Base-by-base conservation (phyloP, 768 basidiomycete genomes). In the Boletus barrowsii region DNA sequence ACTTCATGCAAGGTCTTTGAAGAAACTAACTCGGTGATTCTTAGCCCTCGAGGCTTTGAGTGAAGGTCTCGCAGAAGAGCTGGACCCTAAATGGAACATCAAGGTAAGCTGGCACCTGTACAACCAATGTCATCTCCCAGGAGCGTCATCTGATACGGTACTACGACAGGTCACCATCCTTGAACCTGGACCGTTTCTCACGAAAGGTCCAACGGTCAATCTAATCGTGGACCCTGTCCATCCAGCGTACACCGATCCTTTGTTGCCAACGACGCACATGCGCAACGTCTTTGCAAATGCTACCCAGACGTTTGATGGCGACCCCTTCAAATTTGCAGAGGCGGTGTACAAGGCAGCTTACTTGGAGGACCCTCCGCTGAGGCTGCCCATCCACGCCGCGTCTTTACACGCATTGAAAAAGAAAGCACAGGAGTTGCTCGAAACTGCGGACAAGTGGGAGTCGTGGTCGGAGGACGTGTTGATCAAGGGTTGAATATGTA, bases 21-120 rank as follows among this genome's bases (percentile, higher is more conserved):
- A 6, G 26, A 24, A 26, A 35, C 29, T 36, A 24, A 62, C 17
- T 17, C 26, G 35, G 35, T 26, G 30, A 29, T 47, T 7, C 10
- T 18, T n/a, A 54, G 56, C 54, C 30, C 53, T 64, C 7, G 62
- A 64, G 55, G 54, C 42, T 1, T 36, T 63, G 0, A 56, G 52
- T 15, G 62, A 62, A 29, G 57, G 51, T 15, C 56, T 58, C 10
- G 56, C 55, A 2, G n/a, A 24, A 14, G 64, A 58, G 24, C 49
- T 66, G 43, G 10, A 57, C 24, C 64, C 64, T 18, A n/a, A 43
- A 14, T 66, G 63, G 64, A 59, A 61, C 46, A 63, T 66, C 46
- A 60, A 63, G 43, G 59, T 59, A 52, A 53, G 37, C 18, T 22
- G 22, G 22, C 14, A 4, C 14, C 7, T 5, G 10, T 11, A 13